Percentiles rank a stretch among this genome's conserved stretches.
Conservation (phyloP, 495 filamentous ascomycete genomes). For the Articulospora tetracladia region DNA sequence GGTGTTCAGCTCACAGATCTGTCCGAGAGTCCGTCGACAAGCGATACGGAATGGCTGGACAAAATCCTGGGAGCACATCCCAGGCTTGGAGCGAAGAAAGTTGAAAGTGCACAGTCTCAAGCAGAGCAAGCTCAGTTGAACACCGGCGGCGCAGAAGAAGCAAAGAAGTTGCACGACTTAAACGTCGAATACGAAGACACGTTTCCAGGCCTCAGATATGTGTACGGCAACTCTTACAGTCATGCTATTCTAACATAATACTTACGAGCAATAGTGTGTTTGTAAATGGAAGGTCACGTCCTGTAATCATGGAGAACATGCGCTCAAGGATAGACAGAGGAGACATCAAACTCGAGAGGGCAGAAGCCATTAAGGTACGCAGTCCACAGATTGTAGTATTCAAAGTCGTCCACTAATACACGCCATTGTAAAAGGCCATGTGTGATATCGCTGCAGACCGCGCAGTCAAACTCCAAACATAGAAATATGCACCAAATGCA, state of each 20-base stretch:
- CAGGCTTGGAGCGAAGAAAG: slow-evolving; percentile 74
- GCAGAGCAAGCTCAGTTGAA: slow-evolving; percentile 78
- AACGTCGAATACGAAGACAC: slow-evolving; percentile 78
- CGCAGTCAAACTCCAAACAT: slow-evolving; percentile 35
- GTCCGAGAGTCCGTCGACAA: slow-evolving; percentile 43
- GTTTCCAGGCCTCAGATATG: slow-evolving; percentile 85
- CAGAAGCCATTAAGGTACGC: slow-evolving; percentile 71
- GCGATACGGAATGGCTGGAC: slow-evolving; percentile 55
- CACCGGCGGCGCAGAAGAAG: slow-evolving; percentile 45
- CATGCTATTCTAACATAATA: slow-evolving; percentile 3
- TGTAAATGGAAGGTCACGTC: slow-evolving; percentile 76
- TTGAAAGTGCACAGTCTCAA: slow-evolving; percentile 69
- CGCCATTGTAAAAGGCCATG: slow-evolving; percentile 36
- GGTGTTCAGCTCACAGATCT: slow-evolving; percentile 51
- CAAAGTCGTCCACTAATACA: slow-evolving; percentile 9
- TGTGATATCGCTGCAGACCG: slow-evolving; percentile 46
- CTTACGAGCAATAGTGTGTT: slow-evolving; percentile 55
- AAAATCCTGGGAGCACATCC: slow-evolving; percentile 85
- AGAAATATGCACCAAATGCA: slow-evolving; percentile 20
- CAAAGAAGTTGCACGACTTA: slow-evolving; percentile 53
- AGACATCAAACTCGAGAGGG: slow-evolving; percentile 63
- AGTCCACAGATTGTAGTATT: slow-evolving; percentile 4
- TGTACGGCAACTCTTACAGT: slow-evolving; percentile 45
- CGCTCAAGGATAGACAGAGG: slow-evolving; percentile 64
- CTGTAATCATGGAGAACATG: slow-evolving; percentile 84